A percentile compares a stretch with the other conserved stretches of the same genome.
phyloP scores from a whole-genome alignment of 352 stramenopile genomes.

The Pythium sukuiense region DNA sequence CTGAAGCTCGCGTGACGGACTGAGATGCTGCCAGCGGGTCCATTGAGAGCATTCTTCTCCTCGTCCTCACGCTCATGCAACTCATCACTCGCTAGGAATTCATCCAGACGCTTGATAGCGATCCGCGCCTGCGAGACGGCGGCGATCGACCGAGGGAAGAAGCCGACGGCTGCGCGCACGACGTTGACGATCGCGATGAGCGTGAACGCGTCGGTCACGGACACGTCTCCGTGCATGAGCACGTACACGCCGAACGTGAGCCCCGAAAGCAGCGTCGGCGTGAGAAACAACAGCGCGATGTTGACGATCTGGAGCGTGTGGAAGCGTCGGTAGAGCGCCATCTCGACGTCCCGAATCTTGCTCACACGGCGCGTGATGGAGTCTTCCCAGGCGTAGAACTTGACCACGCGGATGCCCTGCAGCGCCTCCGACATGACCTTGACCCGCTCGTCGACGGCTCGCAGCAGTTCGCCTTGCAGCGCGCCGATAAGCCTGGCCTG shows the following conservation, averaged over 20 bases:
- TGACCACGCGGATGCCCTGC: slow-evolving; percentile 87
- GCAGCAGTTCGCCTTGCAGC: slow-evolving; percentile 27
- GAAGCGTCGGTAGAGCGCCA: slow-evolving; percentile 49
- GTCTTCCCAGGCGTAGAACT: slow-evolving; percentile 88
- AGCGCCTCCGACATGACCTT: slow-evolving; percentile 93
- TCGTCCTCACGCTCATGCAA: slow-evolving; percentile 35
- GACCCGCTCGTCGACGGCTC: slow-evolving; percentile 65
- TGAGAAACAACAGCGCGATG: slow-evolving; percentile 55
- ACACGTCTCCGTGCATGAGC: slow-evolving; percentile 33
- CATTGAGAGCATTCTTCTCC: neutral
- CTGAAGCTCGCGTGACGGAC: neutral
- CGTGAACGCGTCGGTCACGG: slow-evolving; percentile 54
- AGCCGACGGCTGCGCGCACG: slow-evolving; percentile 39
- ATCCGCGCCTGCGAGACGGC: slow-evolving; percentile 28
- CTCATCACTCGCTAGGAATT: slow-evolving; percentile 32
- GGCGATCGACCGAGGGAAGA: slow-evolving; percentile 34
- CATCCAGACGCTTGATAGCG: slow-evolving; percentile 28
- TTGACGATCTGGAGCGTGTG: slow-evolving; percentile 64
- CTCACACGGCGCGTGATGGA: slow-evolving; percentile 45
- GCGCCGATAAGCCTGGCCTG: slow-evolving; percentile 26
- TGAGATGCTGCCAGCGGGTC: neutral
- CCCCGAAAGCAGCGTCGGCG: slow-evolving; percentile 40
- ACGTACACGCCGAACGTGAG: slow-evolving; percentile 50
- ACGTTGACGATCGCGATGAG: slow-evolving; percentile 65
- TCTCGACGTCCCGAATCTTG: slow-evolving; percentile 40